Conservation (phyloP, 2,329 filamentous ascomycete genomes). For the Ophiostoma australiae region DNA sequence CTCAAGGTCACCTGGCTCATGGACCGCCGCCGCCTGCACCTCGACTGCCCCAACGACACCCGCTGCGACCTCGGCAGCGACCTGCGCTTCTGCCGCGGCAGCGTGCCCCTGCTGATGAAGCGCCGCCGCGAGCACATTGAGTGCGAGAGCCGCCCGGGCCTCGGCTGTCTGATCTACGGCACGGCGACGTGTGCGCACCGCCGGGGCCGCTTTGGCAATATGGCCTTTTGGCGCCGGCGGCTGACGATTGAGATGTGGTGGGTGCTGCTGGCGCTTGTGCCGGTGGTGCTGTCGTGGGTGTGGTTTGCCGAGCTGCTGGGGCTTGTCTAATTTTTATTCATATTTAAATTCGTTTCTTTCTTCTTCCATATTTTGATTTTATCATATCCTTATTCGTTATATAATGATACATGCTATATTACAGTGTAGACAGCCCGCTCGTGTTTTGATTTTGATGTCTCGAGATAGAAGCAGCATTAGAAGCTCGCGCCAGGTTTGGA, state of each 20-base stretch:
- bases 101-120: slow-evolving; percentile 54
- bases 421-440: neutral
- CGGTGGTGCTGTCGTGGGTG: slow-evolving; percentile 39
- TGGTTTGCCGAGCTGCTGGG: slow-evolving; percentile 33
- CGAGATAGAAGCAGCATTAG: neutral
- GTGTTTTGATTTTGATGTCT: neutral
- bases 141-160: slow-evolving; percentile 53
- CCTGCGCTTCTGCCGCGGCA: slow-evolving; percentile 55
- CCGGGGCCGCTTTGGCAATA: slow-evolving; percentile 36
- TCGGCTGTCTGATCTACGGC: slow-evolving; percentile 53
- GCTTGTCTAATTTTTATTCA: neutral
- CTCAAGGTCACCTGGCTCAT: slow-evolving; percentile 67
- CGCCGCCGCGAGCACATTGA: slow-evolving; percentile 56
- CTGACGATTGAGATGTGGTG: slow-evolving; percentile 48
- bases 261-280: slow-evolving; percentile 42
- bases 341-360: too few relatives aligned
- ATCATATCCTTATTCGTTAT: neutral
- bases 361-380: neutral
- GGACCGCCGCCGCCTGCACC: slow-evolving; percentile 55
- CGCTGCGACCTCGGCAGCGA: slow-evolving; percentile 57
- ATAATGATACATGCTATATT: neutral
- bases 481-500: neutral
- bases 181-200: slow-evolving; percentile 46
- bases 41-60: slow-evolving; percentile 59
- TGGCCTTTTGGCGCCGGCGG: slow-evolving; percentile 38